Evolutionary conservation across 2,329 filamentous ascomycete genomes (phyloP).

Genomic region (Trichoderma sp.): DNA sequence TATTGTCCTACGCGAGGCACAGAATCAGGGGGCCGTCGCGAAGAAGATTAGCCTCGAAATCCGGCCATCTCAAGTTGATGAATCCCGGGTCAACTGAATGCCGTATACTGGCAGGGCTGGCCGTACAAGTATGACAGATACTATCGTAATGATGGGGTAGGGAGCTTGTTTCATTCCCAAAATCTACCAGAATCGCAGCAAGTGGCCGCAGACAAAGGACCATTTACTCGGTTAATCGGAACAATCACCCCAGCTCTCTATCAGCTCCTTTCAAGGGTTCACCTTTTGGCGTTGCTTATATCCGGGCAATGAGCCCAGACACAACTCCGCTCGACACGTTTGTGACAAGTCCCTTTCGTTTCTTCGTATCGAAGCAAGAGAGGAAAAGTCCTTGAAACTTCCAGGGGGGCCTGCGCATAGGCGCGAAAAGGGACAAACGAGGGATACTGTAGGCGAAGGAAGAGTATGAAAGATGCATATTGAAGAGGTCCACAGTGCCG

Average conservation of each 20-base stretch:
- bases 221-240: constrained; percentile 2
- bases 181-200: not conserved
- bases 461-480: not conserved
- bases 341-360: not conserved
- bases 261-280: not conserved
- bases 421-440: not conserved
- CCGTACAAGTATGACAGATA: not conserved
- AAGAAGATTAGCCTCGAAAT: not conserved
- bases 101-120: not conserved
- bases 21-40: not conserved
- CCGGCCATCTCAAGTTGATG: not conserved
- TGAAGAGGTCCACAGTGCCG: not conserved
- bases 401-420: constrained; percentile 8
- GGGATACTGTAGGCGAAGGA: not conserved
- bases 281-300: not conserved
- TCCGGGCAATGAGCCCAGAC: not conserved
- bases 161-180: constrained; percentile 15
- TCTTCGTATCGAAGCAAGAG: not conserved
- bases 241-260: not conserved
- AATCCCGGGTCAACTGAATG: not conserved
- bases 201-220: not conserved
- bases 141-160: not conserved
- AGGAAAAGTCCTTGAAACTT: not conserved
- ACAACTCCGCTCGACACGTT: not conserved
- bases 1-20: not conserved